phyloP scores from a whole-genome alignment of 139 green algal species.

The Coccomyxa sp. region DNA sequence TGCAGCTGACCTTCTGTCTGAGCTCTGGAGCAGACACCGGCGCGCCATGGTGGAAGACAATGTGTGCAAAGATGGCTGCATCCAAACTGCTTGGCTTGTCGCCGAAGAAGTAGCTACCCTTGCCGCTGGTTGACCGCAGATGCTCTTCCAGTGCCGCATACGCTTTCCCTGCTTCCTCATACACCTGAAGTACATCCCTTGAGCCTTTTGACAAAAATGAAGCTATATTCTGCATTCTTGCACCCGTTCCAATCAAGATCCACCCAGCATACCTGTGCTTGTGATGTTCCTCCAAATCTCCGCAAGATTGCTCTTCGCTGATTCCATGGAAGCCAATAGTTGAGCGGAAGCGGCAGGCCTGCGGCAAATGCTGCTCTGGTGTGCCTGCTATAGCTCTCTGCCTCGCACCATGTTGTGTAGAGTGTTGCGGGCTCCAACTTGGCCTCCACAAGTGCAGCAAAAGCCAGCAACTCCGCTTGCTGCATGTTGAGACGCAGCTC shows the following conservation, averaged over 20 bases:
- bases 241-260: too few relatives aligned
- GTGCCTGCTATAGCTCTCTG: conserved; percentile 35
- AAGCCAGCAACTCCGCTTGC: conserved; percentile 30
- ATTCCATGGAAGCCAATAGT: conserved; percentile 45
- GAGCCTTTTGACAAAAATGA: too few relatives aligned
- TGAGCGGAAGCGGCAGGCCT: conserved; percentile 54
- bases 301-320: conserved; percentile 24
- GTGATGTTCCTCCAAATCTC: background rate
- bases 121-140: conserved; percentile 15
- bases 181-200: conserved; percentile 33
- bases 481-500: background rate
- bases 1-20: conserved; percentile 16
- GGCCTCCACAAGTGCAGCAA: conserved; percentile 28
- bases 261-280: too few relatives aligned
- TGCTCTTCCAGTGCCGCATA: conserved; percentile 41
- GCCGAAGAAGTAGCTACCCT: conserved; percentile 52
- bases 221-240: too few relatives aligned
- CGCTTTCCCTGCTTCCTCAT: conserved; percentile 28
- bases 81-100: conserved; percentile 52
- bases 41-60: conserved; percentile 46
- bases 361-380: conserved; percentile 44
- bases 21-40: conserved; percentile 52
- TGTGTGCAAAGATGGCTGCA: conserved; percentile 56
- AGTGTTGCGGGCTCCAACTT: conserved; percentile 44
- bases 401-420: conserved; percentile 50